Percentiles rank a stretch among this genome's conserved stretches.
Conservation (phyloP, 1,284 basidiomycete species). For the Anthracocystis panici-leucophaei region DNA sequence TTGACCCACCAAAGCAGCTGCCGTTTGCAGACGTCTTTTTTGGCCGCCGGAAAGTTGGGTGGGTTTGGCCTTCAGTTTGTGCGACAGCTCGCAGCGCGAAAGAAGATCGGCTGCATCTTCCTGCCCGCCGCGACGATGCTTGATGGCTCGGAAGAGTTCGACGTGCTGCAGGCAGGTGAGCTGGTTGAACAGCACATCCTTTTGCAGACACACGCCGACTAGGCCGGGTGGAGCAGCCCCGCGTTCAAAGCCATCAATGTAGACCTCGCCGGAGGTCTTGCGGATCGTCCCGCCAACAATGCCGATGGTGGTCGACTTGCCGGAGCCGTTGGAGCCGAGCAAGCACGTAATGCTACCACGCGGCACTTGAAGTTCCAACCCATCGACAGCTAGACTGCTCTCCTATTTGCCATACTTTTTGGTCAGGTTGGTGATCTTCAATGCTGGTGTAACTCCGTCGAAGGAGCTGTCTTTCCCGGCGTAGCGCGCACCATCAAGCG, state of each 20-base stretch:
- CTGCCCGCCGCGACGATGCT: conserved; percentile 74
- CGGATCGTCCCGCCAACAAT: conserved; percentile 77
- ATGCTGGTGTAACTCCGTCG: conserved; percentile 23
- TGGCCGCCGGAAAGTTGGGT: conserved; percentile 80
- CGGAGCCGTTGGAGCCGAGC: conserved; percentile 77
- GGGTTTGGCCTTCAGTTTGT: conserved; percentile 78
- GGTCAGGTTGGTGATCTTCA: conserved; percentile 33
- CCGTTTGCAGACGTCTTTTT: conserved; percentile 83
- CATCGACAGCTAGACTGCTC: conserved; percentile 68
- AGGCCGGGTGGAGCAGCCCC: conserved; percentile 73
- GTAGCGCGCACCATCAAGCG: not conserved
- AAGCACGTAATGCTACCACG: conserved; percentile 80
- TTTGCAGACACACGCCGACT: conserved; percentile 83
- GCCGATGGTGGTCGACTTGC: conserved; percentile 81
- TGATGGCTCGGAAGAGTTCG: conserved; percentile 79
- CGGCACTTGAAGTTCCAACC: conserved; percentile 75
- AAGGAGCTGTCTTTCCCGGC: conserved; percentile 21
- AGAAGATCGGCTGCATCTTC: conserved; percentile 38
- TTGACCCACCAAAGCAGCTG: conserved; percentile 80
- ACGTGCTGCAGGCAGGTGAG: conserved; percentile 81
- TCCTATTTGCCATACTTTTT: conserved; percentile 51
- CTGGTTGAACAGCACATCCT: conserved; percentile 84
- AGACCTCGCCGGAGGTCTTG: conserved; percentile 74
- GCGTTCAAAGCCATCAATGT: conserved; percentile 74
- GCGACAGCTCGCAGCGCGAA: conserved; percentile 76